A percentile compares a stretch with the other conserved stretches of the same genome.
phyloP scores from a whole-genome alignment of 164 flowering plant genomes.

The Santalum album region DNA sequence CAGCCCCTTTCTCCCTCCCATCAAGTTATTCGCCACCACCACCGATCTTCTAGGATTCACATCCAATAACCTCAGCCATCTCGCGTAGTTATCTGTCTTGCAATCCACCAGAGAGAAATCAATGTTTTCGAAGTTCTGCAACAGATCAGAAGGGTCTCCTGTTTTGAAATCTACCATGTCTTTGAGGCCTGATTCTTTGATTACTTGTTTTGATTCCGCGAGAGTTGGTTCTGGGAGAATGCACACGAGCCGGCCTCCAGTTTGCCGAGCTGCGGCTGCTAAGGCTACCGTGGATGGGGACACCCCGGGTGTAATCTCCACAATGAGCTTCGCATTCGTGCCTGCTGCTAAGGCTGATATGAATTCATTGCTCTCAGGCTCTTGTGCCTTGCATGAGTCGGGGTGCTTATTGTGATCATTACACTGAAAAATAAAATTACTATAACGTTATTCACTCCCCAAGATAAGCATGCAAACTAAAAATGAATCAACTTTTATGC shows the following conservation, averaged over 20 bases:
- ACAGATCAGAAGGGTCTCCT: constrained; percentile 39
- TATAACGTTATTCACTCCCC: neutral
- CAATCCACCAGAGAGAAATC: constrained; percentile 52
- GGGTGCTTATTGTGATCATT: constrained; percentile 9
- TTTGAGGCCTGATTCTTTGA: constrained; percentile 35
- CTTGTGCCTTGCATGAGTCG: constrained; percentile 15
- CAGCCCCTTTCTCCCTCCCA: constrained; percentile 27
- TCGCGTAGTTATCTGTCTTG: constrained; percentile 26
- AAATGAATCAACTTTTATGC: neutral
- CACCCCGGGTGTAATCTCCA: constrained; percentile 36
- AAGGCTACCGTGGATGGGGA: constrained; percentile 49
- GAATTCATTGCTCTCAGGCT: constrained; percentile 44
- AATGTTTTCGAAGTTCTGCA: constrained; percentile 27
- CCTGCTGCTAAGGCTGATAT: constrained; percentile 67
- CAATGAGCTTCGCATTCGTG: constrained; percentile 45
- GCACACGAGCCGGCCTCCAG: constrained; percentile 55
- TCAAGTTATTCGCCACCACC: constrained; percentile 48
- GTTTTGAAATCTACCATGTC: constrained; percentile 49
- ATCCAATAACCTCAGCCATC: constrained; percentile 25
- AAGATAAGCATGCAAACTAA: neutral
- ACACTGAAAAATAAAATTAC: constrained; percentile 16
- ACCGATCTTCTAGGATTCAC: constrained; percentile 43
- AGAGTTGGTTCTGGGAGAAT: constrained; percentile 35
- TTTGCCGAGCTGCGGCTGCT: constrained; percentile 54
- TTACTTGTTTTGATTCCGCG: constrained; percentile 21